Evolutionary conservation across 495 filamentous ascomycete species (phyloP), one percentile per base, ranked within the genome.

Genomic region (Echria macrotheca): DNA sequence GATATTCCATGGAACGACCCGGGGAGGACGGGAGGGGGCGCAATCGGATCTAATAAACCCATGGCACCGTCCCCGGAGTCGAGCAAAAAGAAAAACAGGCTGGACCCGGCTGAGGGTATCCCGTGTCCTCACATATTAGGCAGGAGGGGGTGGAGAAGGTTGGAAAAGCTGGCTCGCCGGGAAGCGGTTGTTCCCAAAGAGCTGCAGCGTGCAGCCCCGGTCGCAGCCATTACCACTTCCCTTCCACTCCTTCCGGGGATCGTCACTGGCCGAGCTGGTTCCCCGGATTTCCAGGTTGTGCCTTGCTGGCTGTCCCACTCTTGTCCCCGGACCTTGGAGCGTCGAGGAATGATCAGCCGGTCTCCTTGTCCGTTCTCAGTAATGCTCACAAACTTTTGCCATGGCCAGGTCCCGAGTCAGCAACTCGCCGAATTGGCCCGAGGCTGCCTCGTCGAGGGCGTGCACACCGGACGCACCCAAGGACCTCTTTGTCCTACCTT

Each of bases 91-190:
- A 39, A 14, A 19, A 43, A n/a, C 39, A 12, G 6, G 11, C 28
- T 2, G 31, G 32, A 24, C 18, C 48, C 38, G 44, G 24, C 45
- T 43, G 53, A 50, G 39, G 35, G 52, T n/a, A 18, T 49, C 9
- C 46, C 53, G 43, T 42, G 42, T 15, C 32, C 39, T 37, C 49
- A 38, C 31, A 26, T 33, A 39, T 56, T 50, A 38, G 53, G 53
- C 43, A 40, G 48, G 44, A 44, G 22, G 31, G 29, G 21, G 21
- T 23, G 2, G 38, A 21, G 19, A 21, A 41, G n/a, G 15, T 41
- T 41, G 33, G 33, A 37, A 37, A 37, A 17, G 8, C 7, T 5
- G 14, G 33, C 33, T 37, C 17, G 33, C 5, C 8, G 14, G 14
- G 14, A 17, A 11, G 38, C 21, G 15, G 21, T 37, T n/a, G 35